These are phyloP conservation scores for Waltergamsia citrina DNA, from an alignment of 2,329 filamentous ascomycete genomes.

Conservation along the genomic window DNA sequence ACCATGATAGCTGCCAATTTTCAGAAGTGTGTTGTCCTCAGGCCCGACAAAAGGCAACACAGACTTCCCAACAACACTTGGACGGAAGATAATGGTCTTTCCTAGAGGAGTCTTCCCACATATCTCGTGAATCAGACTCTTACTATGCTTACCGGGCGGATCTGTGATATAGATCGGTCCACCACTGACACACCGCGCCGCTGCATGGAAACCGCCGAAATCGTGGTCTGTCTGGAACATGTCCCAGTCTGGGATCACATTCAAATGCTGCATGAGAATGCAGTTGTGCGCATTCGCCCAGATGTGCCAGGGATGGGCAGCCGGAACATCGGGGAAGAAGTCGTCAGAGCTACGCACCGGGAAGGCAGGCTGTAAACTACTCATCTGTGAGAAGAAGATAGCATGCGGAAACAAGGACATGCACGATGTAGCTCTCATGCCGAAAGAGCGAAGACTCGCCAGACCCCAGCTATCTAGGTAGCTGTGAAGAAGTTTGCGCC, in stretches of 20 bases:
- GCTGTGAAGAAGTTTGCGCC: slow-evolving; percentile 60
- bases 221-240: slow-evolving; percentile 58
- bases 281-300: slow-evolving; percentile 90
- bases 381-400: slow-evolving; percentile 76
- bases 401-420: slow-evolving; percentile 88
- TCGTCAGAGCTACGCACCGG: slow-evolving; percentile 81
- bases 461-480: slow-evolving; percentile 86
- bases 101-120: slow-evolving; percentile 63
- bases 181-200: slow-evolving; percentile 79
- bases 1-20: slow-evolving; percentile 72
- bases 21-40: slow-evolving; percentile 62
- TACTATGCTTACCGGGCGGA: slow-evolving; percentile 70
- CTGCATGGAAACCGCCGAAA: slow-evolving; percentile 79
- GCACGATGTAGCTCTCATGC: slow-evolving; percentile 74
- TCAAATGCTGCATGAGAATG: slow-evolving; percentile 74
- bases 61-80: slow-evolving; percentile 63
- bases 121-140: slow-evolving; percentile 70
- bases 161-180: slow-evolving; percentile 95
- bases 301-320: slow-evolving; percentile 87
- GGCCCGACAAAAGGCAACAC: slow-evolving; percentile 68
- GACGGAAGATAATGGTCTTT: slow-evolving; percentile 72
- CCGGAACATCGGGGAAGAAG: slow-evolving; percentile 77
- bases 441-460: slow-evolving; percentile 68
- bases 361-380: slow-evolving; percentile 62
- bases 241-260: slow-evolving; percentile 76